phyloP scores from a whole-genome alignment of 2,329 filamentous ascomycete species.

The Cucurbitaria berberidis region DNA sequence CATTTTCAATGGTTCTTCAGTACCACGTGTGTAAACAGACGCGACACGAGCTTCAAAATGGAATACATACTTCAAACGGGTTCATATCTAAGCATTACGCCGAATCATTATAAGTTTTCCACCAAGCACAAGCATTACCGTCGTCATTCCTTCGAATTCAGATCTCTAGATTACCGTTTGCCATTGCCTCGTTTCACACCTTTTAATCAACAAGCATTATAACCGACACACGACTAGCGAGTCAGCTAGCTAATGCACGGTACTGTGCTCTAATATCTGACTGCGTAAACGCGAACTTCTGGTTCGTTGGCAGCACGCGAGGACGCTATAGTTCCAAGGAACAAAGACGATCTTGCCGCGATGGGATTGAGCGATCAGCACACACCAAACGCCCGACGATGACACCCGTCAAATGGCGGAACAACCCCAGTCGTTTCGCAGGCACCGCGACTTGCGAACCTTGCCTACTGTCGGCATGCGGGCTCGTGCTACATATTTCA shows the following conservation, averaged over 20 bases:
- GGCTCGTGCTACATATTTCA: background rate
- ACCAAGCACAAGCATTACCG: background rate
- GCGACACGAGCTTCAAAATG: too few species aligned
- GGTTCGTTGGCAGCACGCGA: background rate
- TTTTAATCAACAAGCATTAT: background rate
- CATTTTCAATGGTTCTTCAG: too few species aligned
- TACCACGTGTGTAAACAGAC: too few species aligned
- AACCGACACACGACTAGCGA: background rate
- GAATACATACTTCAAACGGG: too few species aligned
- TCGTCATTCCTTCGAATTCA: background rate
- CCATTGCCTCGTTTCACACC: background rate
- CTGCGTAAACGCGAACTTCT: background rate
- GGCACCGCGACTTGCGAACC: background rate
- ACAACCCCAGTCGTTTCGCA: constrained; percentile 5
- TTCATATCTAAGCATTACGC: background rate
- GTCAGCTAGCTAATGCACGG: constrained; percentile 1
- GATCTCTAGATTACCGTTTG: background rate
- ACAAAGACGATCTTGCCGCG: constrained; percentile 5
- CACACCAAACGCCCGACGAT: background rate
- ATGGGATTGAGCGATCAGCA: constrained; percentile 1
- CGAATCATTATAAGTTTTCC: background rate
- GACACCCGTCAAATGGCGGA: background rate
- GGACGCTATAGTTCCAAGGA: background rate
- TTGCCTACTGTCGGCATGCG: background rate
- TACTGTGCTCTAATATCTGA: background rate